Conservation (phyloP, 352 stramenopile genomes). For the Aphanomyces cochlioides region DNA sequence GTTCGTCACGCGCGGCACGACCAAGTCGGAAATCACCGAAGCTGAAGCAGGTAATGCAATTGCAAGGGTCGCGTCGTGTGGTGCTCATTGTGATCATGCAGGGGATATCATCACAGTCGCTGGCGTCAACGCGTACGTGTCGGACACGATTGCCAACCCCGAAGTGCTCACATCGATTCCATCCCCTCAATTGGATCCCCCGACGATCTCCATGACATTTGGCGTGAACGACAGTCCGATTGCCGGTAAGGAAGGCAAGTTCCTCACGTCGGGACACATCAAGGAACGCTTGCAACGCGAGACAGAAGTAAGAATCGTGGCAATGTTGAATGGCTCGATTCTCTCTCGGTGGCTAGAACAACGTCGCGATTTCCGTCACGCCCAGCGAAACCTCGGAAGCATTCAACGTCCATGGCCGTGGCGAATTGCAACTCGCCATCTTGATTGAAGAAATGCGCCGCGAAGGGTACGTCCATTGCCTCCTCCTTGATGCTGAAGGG, state of each 20-base stretch:
- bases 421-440: constrained; percentile 97
- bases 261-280: constrained; percentile 94
- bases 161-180: constrained; percentile 79
- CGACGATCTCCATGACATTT: constrained; percentile 98
- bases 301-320: constrained; percentile 57
- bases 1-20: constrained; percentile 76
- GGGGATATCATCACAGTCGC: constrained; percentile 98
- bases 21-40: constrained; percentile 80
- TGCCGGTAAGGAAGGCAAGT: constrained; percentile 94
- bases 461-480: constrained; percentile 65
- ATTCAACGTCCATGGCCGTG: constrained; percentile 94
- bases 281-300: constrained; percentile 92
- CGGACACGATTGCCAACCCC: constrained; percentile 84
- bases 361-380: constrained; percentile 94
- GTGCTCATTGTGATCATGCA: constrained; percentile 18
- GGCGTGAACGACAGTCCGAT: constrained; percentile 96
- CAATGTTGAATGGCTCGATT: not conserved
- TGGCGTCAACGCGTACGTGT: constrained; percentile 89
- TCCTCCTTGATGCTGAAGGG: not conserved
- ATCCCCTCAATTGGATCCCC: constrained; percentile 92
- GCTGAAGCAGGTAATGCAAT: constrained; percentile 62
- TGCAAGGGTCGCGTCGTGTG: not conserved
- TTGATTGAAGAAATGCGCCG: constrained; percentile 98
- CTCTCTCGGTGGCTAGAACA: constrained; percentile 76
- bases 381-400: constrained; percentile 83